Conservation (phyloP, 345 rosid genomes). For the Euphorbia peplus region DNA sequence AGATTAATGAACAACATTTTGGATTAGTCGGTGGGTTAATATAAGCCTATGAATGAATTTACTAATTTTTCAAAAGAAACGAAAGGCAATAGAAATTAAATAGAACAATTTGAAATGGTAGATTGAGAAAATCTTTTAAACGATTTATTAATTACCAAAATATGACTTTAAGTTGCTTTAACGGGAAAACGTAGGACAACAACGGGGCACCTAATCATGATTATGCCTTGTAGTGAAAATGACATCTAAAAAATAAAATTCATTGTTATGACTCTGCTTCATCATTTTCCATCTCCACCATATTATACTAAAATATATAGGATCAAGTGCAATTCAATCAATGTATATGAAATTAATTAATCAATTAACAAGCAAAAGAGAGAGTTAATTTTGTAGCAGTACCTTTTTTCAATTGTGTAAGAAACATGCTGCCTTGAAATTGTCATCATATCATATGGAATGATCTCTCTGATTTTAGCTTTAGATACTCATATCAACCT, state of each 20-base stretch:
- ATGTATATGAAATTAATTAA: background rate
- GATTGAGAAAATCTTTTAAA: background rate
- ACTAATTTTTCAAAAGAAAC: background rate
- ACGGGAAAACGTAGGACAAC: background rate
- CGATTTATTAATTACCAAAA: background rate
- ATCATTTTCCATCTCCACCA: too few relatives aligned
- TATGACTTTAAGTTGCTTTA: conserved; percentile 3
- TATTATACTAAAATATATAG: too few relatives aligned
- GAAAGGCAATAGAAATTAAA: background rate
- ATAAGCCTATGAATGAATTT: background rate
- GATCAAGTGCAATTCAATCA: too few relatives aligned
- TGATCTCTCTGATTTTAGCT: background rate
- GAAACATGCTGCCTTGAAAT: conserved; percentile 15
- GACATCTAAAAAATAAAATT: too few relatives aligned
- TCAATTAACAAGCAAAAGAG: background rate
- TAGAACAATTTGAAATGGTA: background rate
- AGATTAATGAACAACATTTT: too few relatives aligned
- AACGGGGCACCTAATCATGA: background rate
- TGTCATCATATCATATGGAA: conserved; percentile 17
- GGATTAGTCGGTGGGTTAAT: too few relatives aligned
- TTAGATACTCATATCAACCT: conserved; percentile 13
- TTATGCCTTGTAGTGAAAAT: background rate
- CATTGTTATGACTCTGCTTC: too few relatives aligned
- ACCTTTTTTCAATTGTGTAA: conserved; percentile 15
- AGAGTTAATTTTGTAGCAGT: background rate